These are phyloP conservation scores for Suillus discolor DNA, from an alignment of 768 basidiomycete genomes.

Conservation along the genomic window DNA sequence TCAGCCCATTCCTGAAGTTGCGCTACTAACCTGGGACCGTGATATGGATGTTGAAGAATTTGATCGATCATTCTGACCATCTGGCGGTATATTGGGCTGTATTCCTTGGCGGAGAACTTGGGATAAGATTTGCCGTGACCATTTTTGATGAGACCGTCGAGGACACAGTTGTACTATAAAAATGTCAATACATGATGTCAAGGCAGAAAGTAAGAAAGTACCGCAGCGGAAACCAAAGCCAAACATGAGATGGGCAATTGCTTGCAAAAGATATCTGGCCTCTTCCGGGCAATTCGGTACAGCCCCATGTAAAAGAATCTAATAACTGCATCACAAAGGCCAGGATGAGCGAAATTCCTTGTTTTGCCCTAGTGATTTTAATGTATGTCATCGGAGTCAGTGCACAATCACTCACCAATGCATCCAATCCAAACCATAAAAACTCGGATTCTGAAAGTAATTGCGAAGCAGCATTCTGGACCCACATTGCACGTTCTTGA, in stretches of 20 bases:
- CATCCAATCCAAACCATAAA: neutral
- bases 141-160: neutral
- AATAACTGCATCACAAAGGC: neutral
- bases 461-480: no score
- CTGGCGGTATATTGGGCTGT: neutral
- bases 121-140: neutral
- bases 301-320: neutral
- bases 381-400: neutral
- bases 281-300: neutral
- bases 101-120: neutral
- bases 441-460: neutral
- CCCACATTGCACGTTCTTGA: no score
- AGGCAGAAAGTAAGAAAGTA: neutral
- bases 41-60: neutral
- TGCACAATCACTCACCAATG: neutral
- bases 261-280: neutral
- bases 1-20: no score
- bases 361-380: neutral
- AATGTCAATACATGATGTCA: no score
- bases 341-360: neutral
- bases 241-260: neutral
- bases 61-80: neutral
- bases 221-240: neutral
- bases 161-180: constrained; percentile 1
- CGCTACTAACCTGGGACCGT: neutral